phyloP scores from a whole-genome alignment of 768 basidiomycete genomes.

The Pisolithus marmoratus region DNA sequence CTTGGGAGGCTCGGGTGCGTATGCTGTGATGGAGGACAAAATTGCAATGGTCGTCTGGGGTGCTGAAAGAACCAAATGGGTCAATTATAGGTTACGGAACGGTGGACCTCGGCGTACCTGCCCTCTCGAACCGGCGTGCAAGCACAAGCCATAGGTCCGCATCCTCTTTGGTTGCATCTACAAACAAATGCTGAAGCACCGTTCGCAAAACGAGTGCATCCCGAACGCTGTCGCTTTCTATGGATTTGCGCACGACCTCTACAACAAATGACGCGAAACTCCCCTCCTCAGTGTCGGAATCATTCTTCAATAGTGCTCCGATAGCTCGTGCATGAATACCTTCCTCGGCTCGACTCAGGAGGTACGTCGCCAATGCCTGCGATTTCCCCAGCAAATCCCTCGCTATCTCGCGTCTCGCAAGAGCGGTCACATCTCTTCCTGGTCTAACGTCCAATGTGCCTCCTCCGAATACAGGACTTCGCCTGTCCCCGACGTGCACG shows the following conservation, averaged over 20 bases:
- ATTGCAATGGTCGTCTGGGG: conserved; percentile 67
- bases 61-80: conserved; percentile 36
- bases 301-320: conserved; percentile 25
- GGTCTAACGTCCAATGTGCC: neutral
- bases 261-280: conserved; percentile 25
- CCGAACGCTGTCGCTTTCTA: conserved; percentile 40
- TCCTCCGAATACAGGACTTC: conserved; percentile 46
- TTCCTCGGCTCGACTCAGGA: conserved; percentile 44
- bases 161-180: conserved; percentile 55
- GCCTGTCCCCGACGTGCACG: conserved; percentile 43
- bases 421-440: neutral
- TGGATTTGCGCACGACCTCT: conserved; percentile 28
- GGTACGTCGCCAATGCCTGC: conserved; percentile 56
- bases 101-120: conserved; percentile 38
- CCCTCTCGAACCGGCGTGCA: conserved; percentile 58
- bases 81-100: neutral
- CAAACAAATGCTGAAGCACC: conserved; percentile 55
- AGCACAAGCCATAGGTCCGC: conserved; percentile 73
- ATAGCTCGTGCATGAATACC: conserved; percentile 46
- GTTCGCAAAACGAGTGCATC: conserved; percentile 56
- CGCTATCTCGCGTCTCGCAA: conserved; percentile 21
- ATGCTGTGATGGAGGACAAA: conserved; percentile 50
- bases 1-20: conserved; percentile 61
- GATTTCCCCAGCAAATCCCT: conserved; percentile 37
- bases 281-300: conserved; percentile 14